Conservation (phyloP, 2,329 filamentous ascomycete species). For the Leptographium radiaticola region DNA sequence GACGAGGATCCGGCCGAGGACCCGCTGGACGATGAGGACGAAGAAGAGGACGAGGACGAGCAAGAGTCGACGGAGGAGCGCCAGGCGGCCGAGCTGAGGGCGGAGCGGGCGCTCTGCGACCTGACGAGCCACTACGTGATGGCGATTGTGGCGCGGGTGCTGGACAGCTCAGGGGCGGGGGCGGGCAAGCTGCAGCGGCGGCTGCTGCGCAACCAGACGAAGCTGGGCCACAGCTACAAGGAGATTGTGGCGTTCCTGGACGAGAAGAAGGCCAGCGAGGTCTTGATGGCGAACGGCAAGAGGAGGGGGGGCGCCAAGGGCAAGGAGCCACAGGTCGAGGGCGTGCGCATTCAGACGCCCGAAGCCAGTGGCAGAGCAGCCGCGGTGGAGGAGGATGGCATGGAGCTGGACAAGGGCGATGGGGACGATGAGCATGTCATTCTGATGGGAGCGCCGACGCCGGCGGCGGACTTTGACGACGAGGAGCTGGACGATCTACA, state of each 20-base stretch:
- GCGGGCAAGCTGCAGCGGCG: slow-evolving; percentile 55
- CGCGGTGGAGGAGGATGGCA: slow-evolving; percentile 17
- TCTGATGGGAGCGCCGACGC: slow-evolving; percentile 11
- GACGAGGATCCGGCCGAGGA: slow-evolving; percentile 62
- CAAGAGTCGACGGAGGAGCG: slow-evolving; percentile 48
- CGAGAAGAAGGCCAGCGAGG: slow-evolving; percentile 43
- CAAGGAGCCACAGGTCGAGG: slow-evolving; percentile 14
- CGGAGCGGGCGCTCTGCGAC: slow-evolving; percentile 78
- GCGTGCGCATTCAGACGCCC: slow-evolving; percentile 14
- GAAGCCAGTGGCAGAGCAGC: slow-evolving; percentile 15
- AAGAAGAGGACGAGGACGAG: slow-evolving; percentile 52
- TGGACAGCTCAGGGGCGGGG: slow-evolving; percentile 50
- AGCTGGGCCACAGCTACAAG: slow-evolving; percentile 73
- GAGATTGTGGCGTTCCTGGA: slow-evolving; percentile 75
- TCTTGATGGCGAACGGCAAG: slow-evolving; percentile 17
- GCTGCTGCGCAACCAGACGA: slow-evolving; percentile 65
- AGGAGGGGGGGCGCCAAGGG: slow-evolving; percentile 24
- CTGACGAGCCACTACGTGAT: slow-evolving; percentile 76
- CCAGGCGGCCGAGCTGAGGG: slow-evolving; percentile 53
- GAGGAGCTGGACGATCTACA: slow-evolving; percentile 23
- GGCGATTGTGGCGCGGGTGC: slow-evolving; percentile 58
- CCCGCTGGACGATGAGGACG: slow-evolving; percentile 44
- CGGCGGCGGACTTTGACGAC: slow-evolving; percentile 11
- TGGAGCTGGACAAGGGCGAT: not conserved
- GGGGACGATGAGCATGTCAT: not conserved